Evolutionary conservation across 345 rosid species (phyloP), one percentile per base, ranked within the genome.

Genomic region (Salix viminalis): DNA sequence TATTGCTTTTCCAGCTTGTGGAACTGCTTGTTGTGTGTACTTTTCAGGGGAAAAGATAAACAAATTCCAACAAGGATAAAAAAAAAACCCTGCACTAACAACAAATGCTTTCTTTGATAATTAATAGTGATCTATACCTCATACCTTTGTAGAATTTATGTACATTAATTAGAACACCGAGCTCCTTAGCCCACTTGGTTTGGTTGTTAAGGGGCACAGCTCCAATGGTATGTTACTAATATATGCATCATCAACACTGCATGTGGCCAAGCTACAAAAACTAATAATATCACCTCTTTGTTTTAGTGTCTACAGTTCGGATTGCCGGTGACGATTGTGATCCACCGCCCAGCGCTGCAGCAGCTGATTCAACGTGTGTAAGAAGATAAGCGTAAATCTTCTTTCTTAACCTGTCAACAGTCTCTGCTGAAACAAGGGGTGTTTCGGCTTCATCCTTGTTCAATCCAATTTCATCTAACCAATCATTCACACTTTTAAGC

Each of bases 341-440:
- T 65, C 91, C 89, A 19, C 87, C 85, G 9, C 97, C 95, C 56
- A 94, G 88, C 46, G 97, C 98, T 7, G 97, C 97, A 26, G 98
- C 98, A 15, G 98, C 97, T 3, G 95, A 92, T 81, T 92, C 98
- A 2, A 94, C 97, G 39, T 94, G 97, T 24, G 94, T 90, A 2
- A 94, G 91, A 42, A 94, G 95, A 84, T 94, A 92, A 73, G 89
- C 95, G 5, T 92, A 94, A 15, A 94, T 94, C 89, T 94, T 94
- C 88, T 94, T 92, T 73, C 97, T 76, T 60, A 94, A 86, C 82
- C 94, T 76, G 54, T 90, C 91, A 0, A 90, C 77, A 1, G 91
- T 91, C 84, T 92, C 97, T 10, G 85, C 81, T 8, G 96, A 84
- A 21, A 91, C 85, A 54, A 77, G 80, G 30, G 89, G 89, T n/a